These are phyloP conservation scores for Fusarium sp. DNA, from an alignment of 2,329 filamentous ascomycete genomes.

Conservation along the genomic window DNA sequence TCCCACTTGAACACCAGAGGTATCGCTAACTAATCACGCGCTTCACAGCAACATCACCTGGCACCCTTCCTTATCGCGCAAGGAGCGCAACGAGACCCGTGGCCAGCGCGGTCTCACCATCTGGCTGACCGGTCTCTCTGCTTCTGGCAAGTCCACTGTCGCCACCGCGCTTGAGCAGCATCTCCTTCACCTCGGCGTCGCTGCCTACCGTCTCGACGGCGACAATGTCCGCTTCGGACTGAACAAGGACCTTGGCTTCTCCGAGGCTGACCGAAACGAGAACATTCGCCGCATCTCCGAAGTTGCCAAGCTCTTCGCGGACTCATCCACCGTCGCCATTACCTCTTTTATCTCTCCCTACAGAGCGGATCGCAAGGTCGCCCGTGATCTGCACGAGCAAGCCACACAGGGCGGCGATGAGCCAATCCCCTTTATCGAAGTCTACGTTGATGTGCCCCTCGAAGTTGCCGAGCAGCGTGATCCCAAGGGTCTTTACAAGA, in stretches of 20 bases:
- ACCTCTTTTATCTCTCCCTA: conserved; percentile 98
- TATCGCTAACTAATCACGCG: conserved; percentile 10
- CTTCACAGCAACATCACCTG: conserved; percentile 82
- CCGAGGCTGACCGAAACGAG: conserved; percentile 91
- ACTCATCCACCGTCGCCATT: conserved; percentile 84
- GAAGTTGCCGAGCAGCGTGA: conserved; percentile 94
- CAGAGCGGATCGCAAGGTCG: conserved; percentile 82
- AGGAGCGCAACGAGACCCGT: conserved; percentile 77
- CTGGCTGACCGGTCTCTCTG: conserved; percentile 97
- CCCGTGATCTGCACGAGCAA: conserved; percentile 78
- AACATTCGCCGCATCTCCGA: conserved; percentile 97
- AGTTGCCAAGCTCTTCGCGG: conserved; percentile 96
- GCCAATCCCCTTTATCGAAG: conserved; percentile 87
- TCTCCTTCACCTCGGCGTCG: conserved; percentile 82
- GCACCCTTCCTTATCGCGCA: conserved; percentile 82
- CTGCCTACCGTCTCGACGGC: conserved; percentile 93
- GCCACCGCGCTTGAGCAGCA: conserved; percentile 97
- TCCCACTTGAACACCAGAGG: conserved; percentile 16
- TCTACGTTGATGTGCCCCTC: conserved; percentile 90
- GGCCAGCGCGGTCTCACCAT: conserved; percentile 91
- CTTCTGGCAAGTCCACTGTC: conserved; percentile 96
- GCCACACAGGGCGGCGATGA: conserved; percentile 64
- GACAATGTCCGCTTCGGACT: conserved; percentile 98
- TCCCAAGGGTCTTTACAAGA: conserved; percentile 98
- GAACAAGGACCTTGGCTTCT: conserved; percentile 97